These are phyloP conservation scores for Candida boidinii DNA, from an alignment of 805 yeast species.

Conservation along the genomic window DNA sequence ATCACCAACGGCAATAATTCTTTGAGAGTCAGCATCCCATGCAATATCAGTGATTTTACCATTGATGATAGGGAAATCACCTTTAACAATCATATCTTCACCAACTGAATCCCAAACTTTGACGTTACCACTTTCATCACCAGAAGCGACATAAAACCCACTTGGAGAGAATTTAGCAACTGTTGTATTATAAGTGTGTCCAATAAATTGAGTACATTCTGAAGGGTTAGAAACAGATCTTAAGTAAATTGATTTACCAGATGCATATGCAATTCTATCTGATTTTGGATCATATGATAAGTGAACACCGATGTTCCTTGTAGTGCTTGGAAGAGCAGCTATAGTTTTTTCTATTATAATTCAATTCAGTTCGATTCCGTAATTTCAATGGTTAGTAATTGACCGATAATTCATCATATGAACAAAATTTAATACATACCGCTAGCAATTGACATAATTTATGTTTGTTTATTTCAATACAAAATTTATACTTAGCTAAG, in stretches of 20 bases:
- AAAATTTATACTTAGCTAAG: too few relatives aligned
- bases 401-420: too few relatives aligned
- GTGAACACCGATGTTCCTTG: slow-evolving; percentile 60
- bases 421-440: neutral
- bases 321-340: slow-evolving; percentile 79
- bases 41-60: slow-evolving; percentile 78
- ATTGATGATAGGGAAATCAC: slow-evolving; percentile 65
- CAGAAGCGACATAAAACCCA: slow-evolving; percentile 86
- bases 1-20: slow-evolving; percentile 90
- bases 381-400: neutral
- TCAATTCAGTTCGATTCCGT: neutral
- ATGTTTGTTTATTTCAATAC: too few relatives aligned
- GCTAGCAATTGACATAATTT: neutral
- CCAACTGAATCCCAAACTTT: slow-evolving; percentile 75
- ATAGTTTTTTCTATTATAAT: slow-evolving; percentile 20
- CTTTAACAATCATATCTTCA: slow-evolving; percentile 53
- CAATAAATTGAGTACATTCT: slow-evolving; percentile 56
- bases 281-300: slow-evolving; percentile 65
- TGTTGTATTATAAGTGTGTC: slow-evolving; percentile 64
- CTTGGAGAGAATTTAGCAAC: slow-evolving; percentile 85
- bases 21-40: slow-evolving; percentile 85
- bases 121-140: slow-evolving; percentile 85
- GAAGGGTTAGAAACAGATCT: slow-evolving; percentile 53
- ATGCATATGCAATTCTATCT: slow-evolving; percentile 69
- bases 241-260: slow-evolving; percentile 72